These are phyloP conservation scores for Phoenix dactylifera DNA, from an alignment of 176 grass and related monocot species.

Conservation along the genomic window DNA sequence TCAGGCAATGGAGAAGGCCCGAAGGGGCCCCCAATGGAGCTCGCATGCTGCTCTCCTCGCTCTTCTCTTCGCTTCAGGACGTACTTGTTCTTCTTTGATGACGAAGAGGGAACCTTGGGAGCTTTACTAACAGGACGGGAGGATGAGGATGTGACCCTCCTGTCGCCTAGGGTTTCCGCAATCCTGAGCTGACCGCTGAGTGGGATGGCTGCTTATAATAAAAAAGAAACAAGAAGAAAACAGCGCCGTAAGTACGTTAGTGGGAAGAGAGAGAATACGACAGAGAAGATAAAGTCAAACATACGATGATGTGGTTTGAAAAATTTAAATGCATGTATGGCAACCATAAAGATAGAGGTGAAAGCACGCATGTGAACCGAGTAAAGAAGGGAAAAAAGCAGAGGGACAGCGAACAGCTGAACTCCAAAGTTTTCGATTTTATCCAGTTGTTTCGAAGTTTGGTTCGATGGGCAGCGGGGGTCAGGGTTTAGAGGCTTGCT, in stretches of 20 bases:
- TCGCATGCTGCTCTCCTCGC: background rate
- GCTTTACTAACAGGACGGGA: conserved; percentile 13
- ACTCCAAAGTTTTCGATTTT: too few relatives aligned
- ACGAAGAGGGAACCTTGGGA: conserved; percentile 22
- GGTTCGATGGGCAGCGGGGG: too few relatives aligned
- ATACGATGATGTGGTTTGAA: too few relatives aligned
- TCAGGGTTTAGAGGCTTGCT: too few relatives aligned
- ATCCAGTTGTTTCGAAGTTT: too few relatives aligned
- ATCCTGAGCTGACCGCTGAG: conserved; percentile 26
- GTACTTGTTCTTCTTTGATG: conserved; percentile 73
- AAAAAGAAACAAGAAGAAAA: background rate
- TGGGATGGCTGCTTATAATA: conserved; percentile 17
- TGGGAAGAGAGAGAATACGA: too few relatives aligned
- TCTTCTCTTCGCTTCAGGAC: conserved; percentile 83
- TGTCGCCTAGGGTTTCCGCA: conserved; percentile 10
- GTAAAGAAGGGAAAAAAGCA: too few relatives aligned
- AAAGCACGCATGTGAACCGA: too few relatives aligned
- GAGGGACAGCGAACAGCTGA: too few relatives aligned
- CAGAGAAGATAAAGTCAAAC: background rate
- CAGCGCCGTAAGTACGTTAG: background rate
- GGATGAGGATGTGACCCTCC: too few relatives aligned
- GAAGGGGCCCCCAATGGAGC: background rate
- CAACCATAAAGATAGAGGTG: too few relatives aligned
- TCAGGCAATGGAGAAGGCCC: conserved; percentile 1
- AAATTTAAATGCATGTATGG: too few relatives aligned